Percentiles rank a stretch among this genome's conserved stretches.
phyloP scores from a whole-genome alignment of 2,329 filamentous ascomycete species.

The Aspergillus fijiensis region DNA sequence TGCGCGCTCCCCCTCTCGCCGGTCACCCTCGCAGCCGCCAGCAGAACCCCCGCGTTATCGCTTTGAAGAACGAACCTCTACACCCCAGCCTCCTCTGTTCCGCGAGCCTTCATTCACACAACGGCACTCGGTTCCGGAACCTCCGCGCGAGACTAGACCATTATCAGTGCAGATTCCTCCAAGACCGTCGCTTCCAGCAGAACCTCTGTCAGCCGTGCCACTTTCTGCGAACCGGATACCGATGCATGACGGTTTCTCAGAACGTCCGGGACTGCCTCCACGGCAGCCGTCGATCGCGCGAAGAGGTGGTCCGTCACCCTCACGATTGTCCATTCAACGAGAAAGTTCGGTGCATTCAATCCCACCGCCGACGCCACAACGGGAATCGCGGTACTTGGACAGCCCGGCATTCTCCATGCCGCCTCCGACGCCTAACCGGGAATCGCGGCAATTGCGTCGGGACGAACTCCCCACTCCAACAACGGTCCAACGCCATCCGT shows the following conservation, averaged over 20 bases:
- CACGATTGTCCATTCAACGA: slow-evolving; percentile 13
- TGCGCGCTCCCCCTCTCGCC: slow-evolving; percentile 21
- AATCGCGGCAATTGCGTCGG: slow-evolving; percentile 13
- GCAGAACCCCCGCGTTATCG: slow-evolving; percentile 29
- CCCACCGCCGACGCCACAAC: slow-evolving; percentile 12
- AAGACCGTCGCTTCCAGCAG: slow-evolving; percentile 20
- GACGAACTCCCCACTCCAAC: slow-evolving; percentile 22
- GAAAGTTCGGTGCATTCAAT: slow-evolving; percentile 6
- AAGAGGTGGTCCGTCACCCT: slow-evolving; percentile 25
- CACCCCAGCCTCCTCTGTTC: slow-evolving; percentile 17
- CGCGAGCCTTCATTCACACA: slow-evolving; percentile 33
- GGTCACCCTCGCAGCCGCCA: slow-evolving; percentile 20
- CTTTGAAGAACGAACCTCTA: slow-evolving; percentile 31
- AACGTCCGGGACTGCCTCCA: slow-evolving; percentile 52
- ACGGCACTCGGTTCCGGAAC: slow-evolving; percentile 26
- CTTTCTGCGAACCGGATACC: slow-evolving; percentile 43
- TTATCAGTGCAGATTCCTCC: slow-evolving; percentile 35
- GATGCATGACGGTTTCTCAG: slow-evolving; percentile 36
- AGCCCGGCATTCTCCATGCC: slow-evolving; percentile 4
- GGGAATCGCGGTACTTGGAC: slow-evolving; percentile 15
- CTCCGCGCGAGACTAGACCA: slow-evolving; percentile 31
- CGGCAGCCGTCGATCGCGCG: slow-evolving; percentile 31
- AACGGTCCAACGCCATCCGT: slow-evolving; percentile 28
- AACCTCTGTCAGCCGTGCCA: slow-evolving; percentile 29
- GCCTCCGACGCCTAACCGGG: slow-evolving; percentile 14